A percentile compares a stretch with the other conserved stretches of the same genome.
phyloP scores from a whole-genome alignment of 2,329 filamentous ascomycete species.

The Aspergillus ustus region DNA sequence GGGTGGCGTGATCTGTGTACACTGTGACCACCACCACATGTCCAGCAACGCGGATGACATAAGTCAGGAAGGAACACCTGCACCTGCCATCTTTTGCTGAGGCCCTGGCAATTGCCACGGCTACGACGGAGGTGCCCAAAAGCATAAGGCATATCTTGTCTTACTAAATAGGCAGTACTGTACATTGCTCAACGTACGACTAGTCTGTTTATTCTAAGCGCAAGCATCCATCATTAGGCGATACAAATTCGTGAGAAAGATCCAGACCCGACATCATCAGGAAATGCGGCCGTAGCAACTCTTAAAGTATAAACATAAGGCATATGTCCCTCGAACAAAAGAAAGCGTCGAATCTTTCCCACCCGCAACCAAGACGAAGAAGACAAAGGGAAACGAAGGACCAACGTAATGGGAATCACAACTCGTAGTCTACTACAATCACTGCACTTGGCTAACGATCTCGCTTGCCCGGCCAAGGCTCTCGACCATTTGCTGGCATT shows the following conservation, averaged over 20 bases:
- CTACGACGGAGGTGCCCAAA: background rate
- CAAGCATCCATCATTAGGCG: constrained; percentile 29
- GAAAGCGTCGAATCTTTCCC: constrained; percentile 18
- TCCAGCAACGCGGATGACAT: background rate
- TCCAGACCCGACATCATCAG: constrained; percentile 24
- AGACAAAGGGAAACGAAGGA: constrained; percentile 15
- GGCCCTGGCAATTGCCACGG: background rate
- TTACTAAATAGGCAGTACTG: constrained; percentile 2
- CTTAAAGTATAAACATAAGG: constrained; percentile 23
- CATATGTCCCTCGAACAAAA: constrained; percentile 16
- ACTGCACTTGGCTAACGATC: constrained; percentile 83
- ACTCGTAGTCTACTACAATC: constrained; percentile 28
- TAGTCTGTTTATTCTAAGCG: constrained; percentile 22
- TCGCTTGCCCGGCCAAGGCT: constrained; percentile 86
- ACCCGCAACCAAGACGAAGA: constrained; percentile 20
- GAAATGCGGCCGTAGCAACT: constrained; percentile 19
- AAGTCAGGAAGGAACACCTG: background rate
- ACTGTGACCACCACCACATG: background rate
- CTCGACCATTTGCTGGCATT: constrained; percentile 99
- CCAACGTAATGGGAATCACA: constrained; percentile 20
- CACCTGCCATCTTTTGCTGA: background rate
- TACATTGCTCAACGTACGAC: constrained; percentile 14
- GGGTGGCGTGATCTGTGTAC: no score
- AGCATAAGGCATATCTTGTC: background rate
- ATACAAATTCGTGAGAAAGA: constrained; percentile 31